A percentile compares a stretch with the other conserved stretches of the same genome.
These are phyloP conservation scores for Diplodia mutila DNA, from an alignment of 2,329 filamentous ascomycete species.

Conservation along the genomic window DNA sequence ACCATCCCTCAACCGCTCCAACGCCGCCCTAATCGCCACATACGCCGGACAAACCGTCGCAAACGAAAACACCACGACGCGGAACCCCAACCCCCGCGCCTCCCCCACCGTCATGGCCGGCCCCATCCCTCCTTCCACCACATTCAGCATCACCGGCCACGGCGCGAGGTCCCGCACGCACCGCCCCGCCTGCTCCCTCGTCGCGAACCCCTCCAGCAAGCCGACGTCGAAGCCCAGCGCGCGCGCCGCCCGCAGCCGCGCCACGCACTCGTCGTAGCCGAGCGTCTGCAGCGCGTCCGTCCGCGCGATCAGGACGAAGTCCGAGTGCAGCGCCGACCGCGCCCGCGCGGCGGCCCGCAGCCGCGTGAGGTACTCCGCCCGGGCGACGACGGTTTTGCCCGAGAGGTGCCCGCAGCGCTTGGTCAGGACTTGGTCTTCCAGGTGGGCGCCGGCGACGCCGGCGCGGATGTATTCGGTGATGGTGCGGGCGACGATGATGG, in stretches of 20 bases:
- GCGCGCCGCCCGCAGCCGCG: conserved; percentile 55
- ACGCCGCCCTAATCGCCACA: conserved; percentile 45
- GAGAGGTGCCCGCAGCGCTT: conserved; percentile 69
- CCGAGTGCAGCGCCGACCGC: conserved; percentile 52
- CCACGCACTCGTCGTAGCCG: conserved; percentile 61
- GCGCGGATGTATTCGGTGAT: conserved; percentile 57
- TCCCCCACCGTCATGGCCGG: conserved; percentile 58
- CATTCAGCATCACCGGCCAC: conserved; percentile 60
- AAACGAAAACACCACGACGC: conserved; percentile 62
- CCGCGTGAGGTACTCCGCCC: conserved; percentile 56
- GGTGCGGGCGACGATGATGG: conserved; percentile 41
- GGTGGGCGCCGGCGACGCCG: conserved; percentile 63
- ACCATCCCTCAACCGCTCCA: conserved; percentile 44
- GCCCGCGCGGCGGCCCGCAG: conserved; percentile 61
- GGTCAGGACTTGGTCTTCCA: conserved; percentile 66
- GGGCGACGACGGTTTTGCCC: conserved; percentile 63
- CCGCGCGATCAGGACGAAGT: conserved; percentile 67
- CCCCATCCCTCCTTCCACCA: conserved; percentile 60
- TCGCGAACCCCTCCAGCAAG: conserved; percentile 63
- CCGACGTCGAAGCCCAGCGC: conserved; percentile 62
- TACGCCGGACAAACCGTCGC: conserved; percentile 54
- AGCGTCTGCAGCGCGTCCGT: conserved; percentile 63
- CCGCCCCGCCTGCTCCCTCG: conserved; percentile 53
- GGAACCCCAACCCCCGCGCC: conserved; percentile 60
- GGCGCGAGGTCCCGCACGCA: conserved; percentile 54